Evolutionary conservation across 2,329 filamentous ascomycete genomes (phyloP), one percentile per base, ranked within the genome.

Genomic region (Epichloe uncinata): DNA sequence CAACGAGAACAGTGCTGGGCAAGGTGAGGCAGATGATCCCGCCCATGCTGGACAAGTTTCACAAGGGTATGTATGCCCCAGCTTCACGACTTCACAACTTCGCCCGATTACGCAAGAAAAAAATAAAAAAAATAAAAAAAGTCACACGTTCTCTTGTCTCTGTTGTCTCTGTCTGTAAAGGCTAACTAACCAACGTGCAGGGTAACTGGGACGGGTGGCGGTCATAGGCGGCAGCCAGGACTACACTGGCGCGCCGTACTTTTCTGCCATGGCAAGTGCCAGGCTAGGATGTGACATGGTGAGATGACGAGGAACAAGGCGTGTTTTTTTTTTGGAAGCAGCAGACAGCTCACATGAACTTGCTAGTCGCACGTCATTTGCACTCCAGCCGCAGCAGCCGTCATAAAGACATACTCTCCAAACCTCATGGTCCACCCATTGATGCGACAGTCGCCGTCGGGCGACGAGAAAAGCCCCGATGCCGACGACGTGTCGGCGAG

Each of bases 361-460:
- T 18, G 6, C 7, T 44, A 88, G 88, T 88, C 84, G 55, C 91
- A 96, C 70, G 85, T 98, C 54, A 95, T 98, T 62, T 98, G 93
- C 73, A 95, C 95, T 53, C 88, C 87, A 9, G 84, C 79, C 49
- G 93, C 93, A 3, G 88, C 78, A 44, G 75, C 80, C 61, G 90
- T 96, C 37, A 95, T 98, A 70, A 98, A 98, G 73, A 87, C 88
- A 4, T 98, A 97, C 72, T 96, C 90, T 18, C 93, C 93, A 3
- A 96, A 97, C 65, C 75, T 98, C 30, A 98, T 98, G 91, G 93
- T 98, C 11, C 93, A 97, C 66, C 93, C 93, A 1, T 79, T 96
- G 57, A 91, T 98, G 81, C 85, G 88, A 33, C 87, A 93, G 67
- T 79, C 81, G 43, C 62, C 67, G 11, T 51, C 63, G 3, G 46